Base-by-base conservation (phyloP, 768 basidiomycete genomes). In the Gymnopilus junonius region DNA sequence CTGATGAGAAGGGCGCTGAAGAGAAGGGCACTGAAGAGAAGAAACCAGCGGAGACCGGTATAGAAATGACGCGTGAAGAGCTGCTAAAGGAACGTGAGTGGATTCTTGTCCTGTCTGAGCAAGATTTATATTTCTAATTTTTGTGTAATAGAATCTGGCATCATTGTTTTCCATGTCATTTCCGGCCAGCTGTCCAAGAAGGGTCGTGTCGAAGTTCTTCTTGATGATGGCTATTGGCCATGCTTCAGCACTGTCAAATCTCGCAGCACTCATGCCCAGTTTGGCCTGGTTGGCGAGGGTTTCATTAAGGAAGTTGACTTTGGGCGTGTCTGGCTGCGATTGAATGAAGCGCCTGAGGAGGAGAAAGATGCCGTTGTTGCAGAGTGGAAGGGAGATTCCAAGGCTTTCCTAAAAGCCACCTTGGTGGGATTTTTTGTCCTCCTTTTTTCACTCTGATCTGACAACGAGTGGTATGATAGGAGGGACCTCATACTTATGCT, bases 181-280 rank as follows among this genome's bases (percentile, higher is more conserved):
- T 90, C 90, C 25, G 97, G 95, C n/a, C 77, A 83, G 17, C 76
- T 99, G 35, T 76, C 88, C 35, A 90, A 89, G 77, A 95, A 93
- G 74, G 90, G 87, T 1, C 87, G 95, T 11, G 76, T 99, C 56
- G 97, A 99, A 72, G 89, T 98, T 14, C 84, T 96, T 48, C 76
- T 98, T 51, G 95, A 97, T 69, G 95, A 95, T 62, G 94, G 90
- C 1, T 98, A 97, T 76, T 97, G 95, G 95, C 95, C 97, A 2
- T 86, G 87, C 61, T 95, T 95, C 77, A 86, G 84, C 65, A 95
- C 94, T 0, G 67, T 79, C 25, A 89, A 87, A 65, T 80, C 94
- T 23, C 84, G 87, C 51, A 89, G 92, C 67, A 83, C 81, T 12
- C 79, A 87, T 45, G 90, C 91, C 3, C 79, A 85, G 21, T 97